These are phyloP conservation scores for Viola pubescens DNA, from an alignment of 441 rosid species.

Conservation along the genomic window DNA sequence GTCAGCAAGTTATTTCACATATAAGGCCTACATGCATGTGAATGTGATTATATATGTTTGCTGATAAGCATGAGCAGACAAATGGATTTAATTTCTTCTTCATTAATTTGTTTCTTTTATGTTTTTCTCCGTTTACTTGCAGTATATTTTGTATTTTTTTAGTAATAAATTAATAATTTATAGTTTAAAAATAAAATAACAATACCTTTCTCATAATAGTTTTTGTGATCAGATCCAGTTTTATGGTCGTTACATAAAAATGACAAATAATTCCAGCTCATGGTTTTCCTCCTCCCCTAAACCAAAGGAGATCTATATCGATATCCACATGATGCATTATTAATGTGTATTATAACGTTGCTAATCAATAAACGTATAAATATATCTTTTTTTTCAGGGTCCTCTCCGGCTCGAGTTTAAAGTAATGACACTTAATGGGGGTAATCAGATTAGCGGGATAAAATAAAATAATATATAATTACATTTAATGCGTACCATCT, in stretches of 20 bases:
- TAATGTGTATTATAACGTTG: too few species aligned
- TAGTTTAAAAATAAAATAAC: too few species aligned
- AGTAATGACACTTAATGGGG: too few species aligned
- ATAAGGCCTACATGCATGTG: slow-evolving; percentile 41
- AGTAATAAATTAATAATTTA: background rate
- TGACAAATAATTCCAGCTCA: slow-evolving; percentile 18
- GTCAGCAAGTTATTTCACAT: slow-evolving; percentile 1
- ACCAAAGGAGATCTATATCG: slow-evolving; percentile 11
- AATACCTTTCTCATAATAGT: too few species aligned
- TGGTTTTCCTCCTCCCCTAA: background rate
- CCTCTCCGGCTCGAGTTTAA: too few species aligned
- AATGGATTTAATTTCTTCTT: slow-evolving; percentile 7
- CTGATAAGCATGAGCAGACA: slow-evolving; percentile 29
- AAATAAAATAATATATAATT: slow-evolving; percentile 12
- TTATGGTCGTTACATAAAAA: slow-evolving; percentile 18
- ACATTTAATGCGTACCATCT: slow-evolving; percentile 29
- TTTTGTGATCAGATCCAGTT: slow-evolving; percentile 10
- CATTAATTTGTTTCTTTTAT: too few species aligned
- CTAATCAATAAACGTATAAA: too few species aligned
- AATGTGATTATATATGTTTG: slow-evolving; percentile 14
- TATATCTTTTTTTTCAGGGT: too few species aligned
- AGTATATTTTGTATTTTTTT: slow-evolving; percentile 6
- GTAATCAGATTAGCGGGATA: too few species aligned
- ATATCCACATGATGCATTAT: background rate
- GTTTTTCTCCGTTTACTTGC: background rate